phyloP scores from a whole-genome alignment of 805 yeast genomes.

The Monosporozyma aerobia region DNA sequence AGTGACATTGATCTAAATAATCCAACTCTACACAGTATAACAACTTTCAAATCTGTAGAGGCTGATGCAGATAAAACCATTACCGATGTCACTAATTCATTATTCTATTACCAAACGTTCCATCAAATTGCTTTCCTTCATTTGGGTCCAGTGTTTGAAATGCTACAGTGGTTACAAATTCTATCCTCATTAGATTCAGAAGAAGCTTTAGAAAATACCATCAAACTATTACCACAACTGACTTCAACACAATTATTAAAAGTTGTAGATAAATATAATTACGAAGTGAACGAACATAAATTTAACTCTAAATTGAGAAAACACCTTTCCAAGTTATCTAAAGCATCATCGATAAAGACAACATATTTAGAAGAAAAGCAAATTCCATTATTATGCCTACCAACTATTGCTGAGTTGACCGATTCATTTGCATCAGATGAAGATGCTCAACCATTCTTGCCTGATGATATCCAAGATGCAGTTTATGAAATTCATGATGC shows the following conservation, averaged over 20 bases:
- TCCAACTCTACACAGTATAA: conserved; percentile 20
- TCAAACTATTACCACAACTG: conserved; percentile 44
- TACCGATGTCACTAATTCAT: conserved; percentile 32
- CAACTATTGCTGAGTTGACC: conserved; percentile 64
- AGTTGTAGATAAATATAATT: conserved; percentile 65
- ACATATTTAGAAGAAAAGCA: conserved; percentile 42
- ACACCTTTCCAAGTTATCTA: conserved; percentile 15
- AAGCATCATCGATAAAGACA: conserved; percentile 12
- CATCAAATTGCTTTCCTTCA: conserved; percentile 57
- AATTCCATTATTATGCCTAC: conserved; percentile 50
- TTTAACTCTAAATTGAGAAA: conserved; percentile 45
- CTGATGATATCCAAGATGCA: conserved; percentile 59
- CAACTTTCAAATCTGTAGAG: conserved; percentile 17
- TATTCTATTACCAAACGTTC: conserved; percentile 56
- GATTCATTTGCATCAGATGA: conserved; percentile 58
- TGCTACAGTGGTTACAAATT: conserved; percentile 86
- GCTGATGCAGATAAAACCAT: conserved; percentile 5
- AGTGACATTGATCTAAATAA: conserved; percentile 19
- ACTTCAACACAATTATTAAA: conserved; percentile 64
- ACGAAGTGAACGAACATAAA: conserved; percentile 73
- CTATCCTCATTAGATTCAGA: conserved; percentile 62
- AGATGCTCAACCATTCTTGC: conserved; percentile 64
- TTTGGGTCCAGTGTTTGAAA: conserved; percentile 63
- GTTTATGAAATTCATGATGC: conserved; percentile 58
- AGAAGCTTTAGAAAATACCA: conserved; percentile 48